Base-by-base conservation (phyloP, 805 yeast genomes). In the Kazachstania psychrophila region DNA sequence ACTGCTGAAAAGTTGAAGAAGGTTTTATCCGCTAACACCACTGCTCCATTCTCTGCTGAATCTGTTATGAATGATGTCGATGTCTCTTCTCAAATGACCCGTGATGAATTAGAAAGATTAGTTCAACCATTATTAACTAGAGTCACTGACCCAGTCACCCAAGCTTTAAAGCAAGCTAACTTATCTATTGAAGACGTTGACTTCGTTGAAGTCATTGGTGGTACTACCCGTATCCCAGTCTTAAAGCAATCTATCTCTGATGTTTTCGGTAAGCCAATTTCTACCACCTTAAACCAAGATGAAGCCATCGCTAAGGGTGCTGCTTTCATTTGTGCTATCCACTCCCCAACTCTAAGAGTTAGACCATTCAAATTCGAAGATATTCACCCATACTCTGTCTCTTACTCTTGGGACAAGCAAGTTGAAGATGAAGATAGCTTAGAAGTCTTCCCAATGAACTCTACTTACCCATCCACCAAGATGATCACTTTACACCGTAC, bases 301-400 rank as follows among this genome's bases (percentile, higher is more conserved):
- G 99, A 92, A 74, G 96, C 98, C 46, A 82, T 89, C 62, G 97
- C 98, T 39, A 85, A 89, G 66, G 99, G 99, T 72, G 94, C 95
- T 55, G 96, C 98, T 33, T 92, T 92, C 68, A 83, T 92, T 58
- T 92, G 98, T 66, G 99, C 98, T 51, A 84, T 87, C 70, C 97
- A 88, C 73, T 89, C 97, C 24, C 98, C 98, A 66, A 88, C 96
- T 48, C 77, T 92, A 56, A 84, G 98, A 70, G 98, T 92, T 37
- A 83, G 97, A 69, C 96, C 96, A 50, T 92, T 92, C 81, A 89
- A 89, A 69, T 92, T 88, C 61, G 96, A 89, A 70, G 99, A 92
- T 64, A 68, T 78, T 62, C 89, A 88, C 77, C 81, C 78, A 57
- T 75, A 75, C 77, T 78, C 96, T 20, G 96, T 92, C 48, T 81